These are phyloP conservation scores for Heterobasidion irregulare DNA, from an alignment of 1,284 basidiomycete genomes.

Conservation along the genomic window DNA sequence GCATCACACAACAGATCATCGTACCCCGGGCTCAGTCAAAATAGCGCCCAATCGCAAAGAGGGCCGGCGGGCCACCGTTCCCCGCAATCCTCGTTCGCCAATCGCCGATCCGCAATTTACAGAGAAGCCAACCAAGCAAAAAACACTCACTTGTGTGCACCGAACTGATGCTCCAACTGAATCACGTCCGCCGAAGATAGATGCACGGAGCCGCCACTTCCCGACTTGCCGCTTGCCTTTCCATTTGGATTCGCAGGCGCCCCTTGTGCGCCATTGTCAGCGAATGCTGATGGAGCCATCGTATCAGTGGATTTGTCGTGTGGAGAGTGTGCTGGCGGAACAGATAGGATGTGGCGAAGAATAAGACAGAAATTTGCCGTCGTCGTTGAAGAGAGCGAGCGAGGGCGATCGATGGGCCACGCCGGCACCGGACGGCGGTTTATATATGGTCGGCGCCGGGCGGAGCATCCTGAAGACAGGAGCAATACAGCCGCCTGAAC, in stretches of 20 bases:
- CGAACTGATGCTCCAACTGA: slow-evolving; percentile 73
- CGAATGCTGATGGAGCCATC: background rate
- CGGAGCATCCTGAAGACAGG: background rate
- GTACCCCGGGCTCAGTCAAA: too few species aligned
- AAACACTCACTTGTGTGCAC: slow-evolving; percentile 79
- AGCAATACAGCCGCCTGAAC: background rate
- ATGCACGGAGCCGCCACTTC: background rate
- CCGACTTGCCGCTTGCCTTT: background rate
- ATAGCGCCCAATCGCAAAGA: too few species aligned
- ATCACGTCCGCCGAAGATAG: slow-evolving; percentile 65
- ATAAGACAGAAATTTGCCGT: too few species aligned
- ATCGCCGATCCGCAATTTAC: background rate
- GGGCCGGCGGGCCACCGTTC: too few species aligned
- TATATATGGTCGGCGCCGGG: background rate
- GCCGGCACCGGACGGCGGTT: background rate
- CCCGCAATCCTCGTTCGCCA: too few species aligned
- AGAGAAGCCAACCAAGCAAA: background rate
- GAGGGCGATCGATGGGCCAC: too few species aligned
- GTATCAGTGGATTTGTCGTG: background rate
- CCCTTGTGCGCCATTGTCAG: background rate
- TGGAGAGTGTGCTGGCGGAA: background rate
- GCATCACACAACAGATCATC: too few species aligned
- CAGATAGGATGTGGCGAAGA: background rate
- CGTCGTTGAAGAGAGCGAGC: too few species aligned
- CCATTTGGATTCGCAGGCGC: background rate